Percentiles rank a stretch among this genome's conserved stretches.
Evolutionary conservation across 2,329 filamentous ascomycete genomes (phyloP).

Genomic region (Nigrograna mackinnonii): DNA sequence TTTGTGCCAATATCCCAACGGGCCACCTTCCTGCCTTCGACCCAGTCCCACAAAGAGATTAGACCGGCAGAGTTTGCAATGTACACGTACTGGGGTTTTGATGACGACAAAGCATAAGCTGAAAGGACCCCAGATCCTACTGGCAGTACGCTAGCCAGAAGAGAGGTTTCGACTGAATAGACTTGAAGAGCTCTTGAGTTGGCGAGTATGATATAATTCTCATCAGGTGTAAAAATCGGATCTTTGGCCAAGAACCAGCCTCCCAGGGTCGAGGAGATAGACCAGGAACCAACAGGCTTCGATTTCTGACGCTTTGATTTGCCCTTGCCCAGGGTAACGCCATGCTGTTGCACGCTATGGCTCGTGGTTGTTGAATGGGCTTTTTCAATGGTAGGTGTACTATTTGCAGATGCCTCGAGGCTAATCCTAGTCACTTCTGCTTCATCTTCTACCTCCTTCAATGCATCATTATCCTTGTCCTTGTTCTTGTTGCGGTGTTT

Average conservation of each 20-base stretch:
- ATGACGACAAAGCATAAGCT: conserved; percentile 56
- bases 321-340: background rate
- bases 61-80: conserved; percentile 55
- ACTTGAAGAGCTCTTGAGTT: conserved; percentile 77
- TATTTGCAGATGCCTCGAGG: no score
- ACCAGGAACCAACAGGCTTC: no score
- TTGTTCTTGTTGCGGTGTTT: background rate
- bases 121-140: conserved; percentile 49
- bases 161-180: conserved; percentile 79
- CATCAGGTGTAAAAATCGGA: conserved; percentile 61
- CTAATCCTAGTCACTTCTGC: no score
- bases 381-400: background rate
- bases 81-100: conserved; percentile 56
- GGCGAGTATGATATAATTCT: conserved; percentile 70
- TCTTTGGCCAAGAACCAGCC: conserved; percentile 61
- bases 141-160: conserved; percentile 74
- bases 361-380: background rate
- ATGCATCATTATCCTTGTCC: background rate
- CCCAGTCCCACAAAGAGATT: conserved; percentile 64
- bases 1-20: conserved; percentile 47
- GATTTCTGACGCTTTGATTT: no score
- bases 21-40: conserved; percentile 46
- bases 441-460: no score
- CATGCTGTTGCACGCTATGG: no score
- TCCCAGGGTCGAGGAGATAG: conserved; percentile 53